A percentile compares a stretch with the other conserved stretches of the same genome.
Conservation (phyloP, 768 basidiomycete species). For the Trametes sanguinea region DNA sequence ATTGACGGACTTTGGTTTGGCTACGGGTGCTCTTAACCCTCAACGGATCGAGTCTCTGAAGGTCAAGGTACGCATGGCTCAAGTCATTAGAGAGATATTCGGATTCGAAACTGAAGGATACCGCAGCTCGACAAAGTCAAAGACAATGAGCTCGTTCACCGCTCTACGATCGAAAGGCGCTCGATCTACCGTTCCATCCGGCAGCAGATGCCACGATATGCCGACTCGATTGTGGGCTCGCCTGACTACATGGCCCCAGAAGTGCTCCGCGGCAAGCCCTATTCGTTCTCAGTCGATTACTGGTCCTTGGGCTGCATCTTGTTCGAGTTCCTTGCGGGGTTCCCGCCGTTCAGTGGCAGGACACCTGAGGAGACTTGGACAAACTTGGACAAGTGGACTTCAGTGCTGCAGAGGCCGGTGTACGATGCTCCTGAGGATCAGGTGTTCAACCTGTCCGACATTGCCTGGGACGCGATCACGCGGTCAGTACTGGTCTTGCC, state of each 20-base stretch:
- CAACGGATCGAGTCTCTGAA: constrained; percentile 92
- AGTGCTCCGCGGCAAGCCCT: constrained; percentile 91
- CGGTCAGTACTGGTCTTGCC: constrained; percentile 47
- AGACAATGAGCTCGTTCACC: constrained; percentile 84
- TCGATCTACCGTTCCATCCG: constrained; percentile 94
- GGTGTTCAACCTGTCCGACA: constrained; percentile 92
- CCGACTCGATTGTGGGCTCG: constrained; percentile 96
- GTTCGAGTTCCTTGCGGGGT: constrained; percentile 96
- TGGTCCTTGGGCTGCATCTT: constrained; percentile 99
- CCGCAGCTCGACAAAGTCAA: constrained; percentile 92
- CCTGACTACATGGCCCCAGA: constrained; percentile 99
- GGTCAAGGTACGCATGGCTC: constrained; percentile 63
- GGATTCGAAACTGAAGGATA: constrained; percentile 6
- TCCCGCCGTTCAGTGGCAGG: constrained; percentile 96
- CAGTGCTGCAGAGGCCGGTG: constrained; percentile 87
- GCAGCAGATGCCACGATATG: constrained; percentile 88
- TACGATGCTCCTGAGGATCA: constrained; percentile 96
- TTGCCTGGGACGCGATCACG: constrained; percentile 93
- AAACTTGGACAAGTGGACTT: constrained; percentile 97
- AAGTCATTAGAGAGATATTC: not conserved
- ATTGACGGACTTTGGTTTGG: constrained; percentile 95
- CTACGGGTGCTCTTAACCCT: constrained; percentile 94
- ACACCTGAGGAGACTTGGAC: constrained; percentile 99
- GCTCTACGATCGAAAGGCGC: constrained; percentile 92
- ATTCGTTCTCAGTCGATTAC: constrained; percentile 95